Percentiles rank a stretch among this genome's conserved stretches.
phyloP scores from a whole-genome alignment of 768 basidiomycete genomes.

The Coprinopsis marcescibilis region DNA sequence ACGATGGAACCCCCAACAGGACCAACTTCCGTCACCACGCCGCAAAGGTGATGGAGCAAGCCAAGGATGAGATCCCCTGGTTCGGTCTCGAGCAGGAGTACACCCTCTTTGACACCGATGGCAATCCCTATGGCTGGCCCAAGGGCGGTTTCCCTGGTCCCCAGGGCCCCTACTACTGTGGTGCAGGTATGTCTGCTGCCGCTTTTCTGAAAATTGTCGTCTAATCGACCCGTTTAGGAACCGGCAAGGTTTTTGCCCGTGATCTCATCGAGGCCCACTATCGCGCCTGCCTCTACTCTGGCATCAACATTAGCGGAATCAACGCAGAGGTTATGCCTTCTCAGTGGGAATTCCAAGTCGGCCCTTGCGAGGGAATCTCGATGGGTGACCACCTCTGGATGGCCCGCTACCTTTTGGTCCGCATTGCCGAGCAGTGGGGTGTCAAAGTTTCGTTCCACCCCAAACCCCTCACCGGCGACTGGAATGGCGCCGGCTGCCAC shows the following conservation, averaged over 20 bases:
- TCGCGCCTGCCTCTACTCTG: conserved; percentile 90
- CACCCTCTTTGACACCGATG: conserved; percentile 93
- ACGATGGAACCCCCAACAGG: conserved; percentile 94
- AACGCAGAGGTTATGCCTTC: conserved; percentile 99
- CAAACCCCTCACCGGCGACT: conserved; percentile 94
- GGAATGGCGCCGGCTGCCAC: conserved; percentile 99
- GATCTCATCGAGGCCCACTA: conserved; percentile 99
- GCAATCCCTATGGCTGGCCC: conserved; percentile 91
- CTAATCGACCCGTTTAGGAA: conserved; percentile 42
- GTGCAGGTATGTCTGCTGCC: conserved; percentile 75
- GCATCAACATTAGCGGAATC: conserved; percentile 97
- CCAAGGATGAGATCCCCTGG: conserved; percentile 80
- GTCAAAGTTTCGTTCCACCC: conserved; percentile 99
- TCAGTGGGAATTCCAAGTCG: conserved; percentile 99
- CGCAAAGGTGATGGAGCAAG: conserved; percentile 92
- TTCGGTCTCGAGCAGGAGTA: conserved; percentile 99
- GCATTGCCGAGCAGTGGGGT: conserved; percentile 97
- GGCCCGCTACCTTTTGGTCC: conserved; percentile 92
- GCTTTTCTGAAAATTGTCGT: conserved; percentile 1
- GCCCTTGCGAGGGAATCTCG: conserved; percentile 93
- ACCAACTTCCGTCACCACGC: conserved; percentile 95
- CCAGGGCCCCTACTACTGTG: conserved; percentile 99
- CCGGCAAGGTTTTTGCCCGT: conserved; percentile 97
- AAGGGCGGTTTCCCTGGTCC: conserved; percentile 99
- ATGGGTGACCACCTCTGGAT: conserved; percentile 99